Percentiles rank a stretch among this genome's conserved stretches.
phyloP scores from a whole-genome alignment of 2,329 filamentous ascomycete species.

The Apiospora saccharicola region DNA sequence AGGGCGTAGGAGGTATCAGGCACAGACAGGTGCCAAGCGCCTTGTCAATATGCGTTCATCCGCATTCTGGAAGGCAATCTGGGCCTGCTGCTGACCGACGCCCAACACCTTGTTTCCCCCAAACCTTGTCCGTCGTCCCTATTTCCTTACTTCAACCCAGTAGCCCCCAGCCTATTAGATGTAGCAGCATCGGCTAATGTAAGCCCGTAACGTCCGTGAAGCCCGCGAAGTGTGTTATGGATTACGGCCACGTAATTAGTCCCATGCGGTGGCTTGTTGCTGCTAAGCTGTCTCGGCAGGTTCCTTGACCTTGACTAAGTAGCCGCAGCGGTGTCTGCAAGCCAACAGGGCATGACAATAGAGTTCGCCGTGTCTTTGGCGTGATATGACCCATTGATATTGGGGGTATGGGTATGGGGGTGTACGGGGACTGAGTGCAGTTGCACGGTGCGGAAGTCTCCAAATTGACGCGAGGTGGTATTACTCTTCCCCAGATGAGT shows the following conservation, averaged over 20 bases:
- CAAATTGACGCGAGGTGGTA: not conserved
- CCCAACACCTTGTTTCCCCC: not conserved
- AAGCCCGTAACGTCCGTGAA: slow-evolving; percentile 3
- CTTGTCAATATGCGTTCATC: not conserved
- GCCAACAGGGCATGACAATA: not conserved
- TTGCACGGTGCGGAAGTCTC: not conserved
- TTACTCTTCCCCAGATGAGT: not conserved
- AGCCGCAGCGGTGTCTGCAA: not conserved
- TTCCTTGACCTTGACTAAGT: not conserved
- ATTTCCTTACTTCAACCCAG: not conserved
- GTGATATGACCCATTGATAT: not conserved
- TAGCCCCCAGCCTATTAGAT: not conserved
- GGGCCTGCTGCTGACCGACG: not conserved
- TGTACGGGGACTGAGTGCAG: not conserved
- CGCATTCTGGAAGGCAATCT: not conserved
- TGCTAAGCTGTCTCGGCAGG: slow-evolving; percentile 7
- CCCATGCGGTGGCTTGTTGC: not conserved
- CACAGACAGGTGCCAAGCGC: slow-evolving; percentile 7
- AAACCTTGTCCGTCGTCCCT: not conserved
- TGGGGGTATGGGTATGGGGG: not conserved
- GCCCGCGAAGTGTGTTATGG: slow-evolving; percentile 15
- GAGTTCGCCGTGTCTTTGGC: not conserved
- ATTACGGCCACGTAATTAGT: not conserved
- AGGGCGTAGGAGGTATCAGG: not conserved
- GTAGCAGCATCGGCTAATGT: not conserved